Evolutionary conservation across 1,284 basidiomycete species (phyloP).

Genomic region (Moesziomyces antarcticus): DNA sequence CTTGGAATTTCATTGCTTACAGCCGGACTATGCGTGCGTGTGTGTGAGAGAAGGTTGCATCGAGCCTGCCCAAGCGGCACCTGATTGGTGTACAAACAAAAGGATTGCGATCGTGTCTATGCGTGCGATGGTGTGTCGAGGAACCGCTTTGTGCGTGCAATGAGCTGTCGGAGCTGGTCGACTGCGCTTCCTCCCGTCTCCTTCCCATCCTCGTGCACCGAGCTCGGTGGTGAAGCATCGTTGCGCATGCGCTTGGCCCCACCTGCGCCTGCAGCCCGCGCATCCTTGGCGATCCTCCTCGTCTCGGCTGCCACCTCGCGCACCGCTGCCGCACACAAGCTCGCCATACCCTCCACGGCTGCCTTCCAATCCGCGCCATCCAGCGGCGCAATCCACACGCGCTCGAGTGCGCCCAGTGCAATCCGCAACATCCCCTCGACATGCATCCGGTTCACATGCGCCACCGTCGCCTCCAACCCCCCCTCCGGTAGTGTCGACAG

Average conservation of each 20-base stretch:
- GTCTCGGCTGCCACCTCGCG: slow-evolving; percentile 29
- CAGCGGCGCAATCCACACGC: slow-evolving; percentile 24
- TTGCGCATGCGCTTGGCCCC: neutral
- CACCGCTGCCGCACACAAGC: slow-evolving; percentile 19
- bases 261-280: neutral
- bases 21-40: too few species aligned
- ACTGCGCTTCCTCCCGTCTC: slow-evolving; percentile 5
- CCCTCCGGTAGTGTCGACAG: slow-evolving; percentile 2
- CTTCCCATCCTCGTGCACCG: neutral
- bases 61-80: too few species aligned
- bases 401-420: slow-evolving; percentile 13
- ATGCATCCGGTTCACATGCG: slow-evolving; percentile 8
- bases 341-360: slow-evolving; percentile 5
- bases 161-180: slow-evolving; percentile 18
- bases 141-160: slow-evolving; percentile 29
- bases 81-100: neutral
- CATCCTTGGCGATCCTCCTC: slow-evolving; percentile 12
- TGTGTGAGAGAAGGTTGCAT: too few species aligned
- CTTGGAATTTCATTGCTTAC: too few species aligned
- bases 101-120: neutral
- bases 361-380: slow-evolving; percentile 1
- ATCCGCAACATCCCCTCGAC: slow-evolving; percentile 22
- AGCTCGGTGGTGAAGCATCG: neutral
- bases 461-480: slow-evolving; percentile 4
- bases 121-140: slow-evolving; percentile 14